phyloP scores from a whole-genome alignment of 345 rosid species.

The Gossypium turneri region DNA sequence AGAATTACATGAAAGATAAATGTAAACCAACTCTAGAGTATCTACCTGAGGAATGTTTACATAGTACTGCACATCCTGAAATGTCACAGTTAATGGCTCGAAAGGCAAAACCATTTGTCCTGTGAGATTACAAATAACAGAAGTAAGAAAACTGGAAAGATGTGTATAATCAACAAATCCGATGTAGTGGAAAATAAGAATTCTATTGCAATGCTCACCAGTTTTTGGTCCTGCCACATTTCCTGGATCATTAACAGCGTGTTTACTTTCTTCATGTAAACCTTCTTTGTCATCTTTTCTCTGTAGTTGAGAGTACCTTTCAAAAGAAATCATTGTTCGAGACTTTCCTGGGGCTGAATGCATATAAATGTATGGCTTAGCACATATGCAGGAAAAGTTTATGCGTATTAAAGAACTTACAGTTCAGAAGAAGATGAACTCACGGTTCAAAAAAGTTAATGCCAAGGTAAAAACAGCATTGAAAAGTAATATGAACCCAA shows the following conservation, averaged over 20 bases:
- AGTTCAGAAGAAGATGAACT: constrained; percentile 21
- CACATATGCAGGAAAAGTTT: neutral
- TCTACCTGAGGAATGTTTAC: constrained; percentile 59
- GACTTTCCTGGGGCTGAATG: constrained; percentile 67
- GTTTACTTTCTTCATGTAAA: neutral
- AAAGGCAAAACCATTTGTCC: constrained; percentile 42
- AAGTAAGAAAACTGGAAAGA: neutral
- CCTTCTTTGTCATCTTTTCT: constrained; percentile 26
- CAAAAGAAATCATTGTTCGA: constrained; percentile 56
- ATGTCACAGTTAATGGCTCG: constrained; percentile 47
- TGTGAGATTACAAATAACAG: neutral
- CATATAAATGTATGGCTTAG: neutral
- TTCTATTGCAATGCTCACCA: constrained; percentile 5
- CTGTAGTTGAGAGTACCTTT: constrained; percentile 45
- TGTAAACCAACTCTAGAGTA: neutral
- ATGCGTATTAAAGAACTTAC: neutral
- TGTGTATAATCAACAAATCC: neutral
- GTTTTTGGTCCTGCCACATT: constrained; percentile 1
- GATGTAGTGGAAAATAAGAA: neutral
- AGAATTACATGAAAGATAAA: neutral
- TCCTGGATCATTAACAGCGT: neutral
- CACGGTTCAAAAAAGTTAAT: constrained; percentile 64
- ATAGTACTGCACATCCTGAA: constrained; percentile 51
- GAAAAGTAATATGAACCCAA: constrained; percentile 53
- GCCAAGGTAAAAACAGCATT: constrained; percentile 58